Evolutionary conservation across 768 basidiomycete genomes (phyloP).

Genomic region (Tricholoma terreum): DNA sequence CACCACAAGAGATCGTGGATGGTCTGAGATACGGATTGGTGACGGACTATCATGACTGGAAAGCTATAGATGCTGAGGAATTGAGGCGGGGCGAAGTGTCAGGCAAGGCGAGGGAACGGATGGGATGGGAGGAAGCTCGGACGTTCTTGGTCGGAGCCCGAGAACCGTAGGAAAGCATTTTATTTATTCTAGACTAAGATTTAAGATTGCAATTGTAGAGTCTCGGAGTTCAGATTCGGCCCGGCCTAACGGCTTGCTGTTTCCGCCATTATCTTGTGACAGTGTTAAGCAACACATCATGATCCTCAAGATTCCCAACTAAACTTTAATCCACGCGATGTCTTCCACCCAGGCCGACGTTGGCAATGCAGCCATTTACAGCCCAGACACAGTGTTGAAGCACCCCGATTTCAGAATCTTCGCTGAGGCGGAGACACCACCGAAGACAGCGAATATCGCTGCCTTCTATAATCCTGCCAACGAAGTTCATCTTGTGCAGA

Average conservation of each 20-base stretch:
- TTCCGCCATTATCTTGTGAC: too few species aligned
- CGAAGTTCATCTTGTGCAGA: constrained; percentile 66
- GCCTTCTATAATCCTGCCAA: constrained; percentile 63
- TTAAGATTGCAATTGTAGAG: too few species aligned
- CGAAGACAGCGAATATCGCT: constrained; percentile 50
- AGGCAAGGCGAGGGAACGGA: constrained; percentile 76
- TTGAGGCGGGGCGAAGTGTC: constrained; percentile 46
- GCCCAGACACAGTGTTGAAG: constrained; percentile 53
- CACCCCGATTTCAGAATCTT: constrained; percentile 55
- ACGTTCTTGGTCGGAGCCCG: constrained; percentile 17
- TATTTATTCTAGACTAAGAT: neutral
- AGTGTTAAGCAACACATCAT: too few species aligned
- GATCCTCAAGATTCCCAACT: too few species aligned
- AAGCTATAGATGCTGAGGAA: constrained; percentile 71
- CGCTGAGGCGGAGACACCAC: constrained; percentile 45
- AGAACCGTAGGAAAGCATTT: neutral
- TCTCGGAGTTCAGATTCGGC: neutral
- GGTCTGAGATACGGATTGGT: constrained; percentile 43
- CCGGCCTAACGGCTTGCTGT: too few species aligned
- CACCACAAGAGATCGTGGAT: constrained; percentile 46
- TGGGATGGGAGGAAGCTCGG: constrained; percentile 62
- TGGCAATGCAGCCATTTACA: constrained; percentile 46
- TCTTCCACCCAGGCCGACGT: constrained; percentile 27
- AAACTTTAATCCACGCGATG: neutral
- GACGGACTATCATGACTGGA: constrained; percentile 73